Conservation (phyloP, 192 early-diverging fungal genomes). For the Backusella westeae region DNA sequence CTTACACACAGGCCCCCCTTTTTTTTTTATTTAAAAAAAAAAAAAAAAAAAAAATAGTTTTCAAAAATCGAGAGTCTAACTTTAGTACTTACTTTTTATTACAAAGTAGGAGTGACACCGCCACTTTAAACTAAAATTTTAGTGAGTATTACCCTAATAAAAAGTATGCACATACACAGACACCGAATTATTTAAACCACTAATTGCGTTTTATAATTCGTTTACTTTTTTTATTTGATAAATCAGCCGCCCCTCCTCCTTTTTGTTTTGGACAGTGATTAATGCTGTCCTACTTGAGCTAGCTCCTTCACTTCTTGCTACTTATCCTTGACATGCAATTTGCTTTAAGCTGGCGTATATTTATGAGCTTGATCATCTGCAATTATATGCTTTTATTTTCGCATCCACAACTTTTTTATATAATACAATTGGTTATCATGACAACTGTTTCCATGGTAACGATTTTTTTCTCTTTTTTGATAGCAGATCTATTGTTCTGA, state of each 20-base stretch:
- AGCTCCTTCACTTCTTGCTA: neutral
- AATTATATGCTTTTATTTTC: neutral
- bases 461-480: neutral
- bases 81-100: neutral
- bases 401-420: neutral
- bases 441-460: neutral
- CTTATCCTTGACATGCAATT: neutral
- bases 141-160: neutral
- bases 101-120: neutral
- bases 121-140: neutral
- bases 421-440: neutral
- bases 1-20: neutral
- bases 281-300: neutral
- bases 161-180: neutral
- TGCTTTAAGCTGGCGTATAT: neutral
- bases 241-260: neutral
- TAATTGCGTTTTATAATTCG: neutral
- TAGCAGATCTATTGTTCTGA: neutral
- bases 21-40: neutral
- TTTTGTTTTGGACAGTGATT: neutral
- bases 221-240: neutral
- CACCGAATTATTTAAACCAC: neutral
- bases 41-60: no score
- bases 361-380: neutral
- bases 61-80: neutral